A percentile compares a stretch with the other conserved stretches of the same genome.
Evolutionary conservation across 805 yeast genomes (phyloP).

Genomic region (Sugiyamaella marilandica): DNA sequence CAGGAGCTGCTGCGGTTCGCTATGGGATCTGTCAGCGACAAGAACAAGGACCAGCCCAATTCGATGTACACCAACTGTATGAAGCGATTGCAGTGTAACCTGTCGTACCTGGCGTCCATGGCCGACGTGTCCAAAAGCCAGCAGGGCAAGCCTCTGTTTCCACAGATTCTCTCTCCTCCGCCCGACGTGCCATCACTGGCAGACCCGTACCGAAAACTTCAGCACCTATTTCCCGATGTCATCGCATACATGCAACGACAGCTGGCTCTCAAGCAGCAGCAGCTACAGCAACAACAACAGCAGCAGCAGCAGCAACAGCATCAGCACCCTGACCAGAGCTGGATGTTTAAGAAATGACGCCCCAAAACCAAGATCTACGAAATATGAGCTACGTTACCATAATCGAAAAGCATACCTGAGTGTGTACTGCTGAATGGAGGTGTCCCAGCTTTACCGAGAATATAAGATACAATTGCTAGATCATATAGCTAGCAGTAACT

Average conservation of each 20-base stretch:
- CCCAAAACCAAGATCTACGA: background rate
- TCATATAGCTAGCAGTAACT: too few species aligned
- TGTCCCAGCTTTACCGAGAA: too few species aligned
- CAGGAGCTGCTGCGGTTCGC: conserved; percentile 27
- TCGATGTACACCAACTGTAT: conserved; percentile 26
- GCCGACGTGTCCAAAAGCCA: conserved; percentile 25
- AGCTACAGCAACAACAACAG: conserved; percentile 23
- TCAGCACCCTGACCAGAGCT: background rate
- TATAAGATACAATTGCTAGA: too few species aligned
- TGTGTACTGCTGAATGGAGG: background rate
- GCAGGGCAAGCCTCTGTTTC: conserved; percentile 22
- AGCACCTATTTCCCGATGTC: conserved; percentile 29
- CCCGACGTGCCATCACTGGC: conserved; percentile 28
- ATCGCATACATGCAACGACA: conserved; percentile 21
- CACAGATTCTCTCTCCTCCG: conserved; percentile 31
- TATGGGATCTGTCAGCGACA: conserved; percentile 13
- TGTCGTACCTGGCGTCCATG: conserved; percentile 32
- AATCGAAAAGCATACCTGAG: too few species aligned
- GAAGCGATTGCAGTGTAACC: conserved; percentile 33
- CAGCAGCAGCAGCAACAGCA: conserved; percentile 22
- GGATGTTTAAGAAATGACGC: background rate
- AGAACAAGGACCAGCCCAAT: conserved; percentile 17
- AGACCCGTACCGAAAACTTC: conserved; percentile 31
- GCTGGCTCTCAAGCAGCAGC: conserved; percentile 22
- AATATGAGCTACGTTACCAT: too few species aligned